Conservation (phyloP, 305 asterid genomes). For the Plantago coronopus region DNA sequence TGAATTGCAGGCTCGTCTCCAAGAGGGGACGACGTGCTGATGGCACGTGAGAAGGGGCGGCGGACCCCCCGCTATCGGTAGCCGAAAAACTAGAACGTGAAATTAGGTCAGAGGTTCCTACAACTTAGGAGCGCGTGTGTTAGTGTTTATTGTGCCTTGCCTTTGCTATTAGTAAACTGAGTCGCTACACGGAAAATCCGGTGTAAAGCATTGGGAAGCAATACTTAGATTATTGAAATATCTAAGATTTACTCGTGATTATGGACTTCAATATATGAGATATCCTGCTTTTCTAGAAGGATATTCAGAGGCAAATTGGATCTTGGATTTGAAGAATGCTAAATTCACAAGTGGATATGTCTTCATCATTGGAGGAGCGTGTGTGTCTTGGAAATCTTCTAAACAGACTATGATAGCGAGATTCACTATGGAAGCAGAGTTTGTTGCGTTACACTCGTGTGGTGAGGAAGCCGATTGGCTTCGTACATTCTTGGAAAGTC, state of each 20-base stretch:
- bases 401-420: neutral
- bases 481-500: neutral
- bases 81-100: no score
- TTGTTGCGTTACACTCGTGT: neutral
- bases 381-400: neutral
- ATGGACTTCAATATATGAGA: neutral
- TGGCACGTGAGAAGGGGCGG: no score
- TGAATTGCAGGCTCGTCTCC: no score
- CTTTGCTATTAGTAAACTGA: neutral
- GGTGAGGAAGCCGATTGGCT: neutral
- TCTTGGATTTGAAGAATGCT: neutral
- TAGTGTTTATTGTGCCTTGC: no score
- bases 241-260: neutral
- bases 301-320: neutral
- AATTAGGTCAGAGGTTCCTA: no score
- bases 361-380: neutral
- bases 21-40: no score
- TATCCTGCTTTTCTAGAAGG: neutral
- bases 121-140: no score
- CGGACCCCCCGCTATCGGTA: no score
- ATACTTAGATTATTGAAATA: neutral
- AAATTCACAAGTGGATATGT: neutral
- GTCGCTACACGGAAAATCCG: neutral
- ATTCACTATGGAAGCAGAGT: neutral
- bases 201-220: neutral